Evolutionary conservation across 2,329 filamentous ascomycete genomes (phyloP), one percentile per base, ranked within the genome.

Genomic region (Alternaria infectoria): DNA sequence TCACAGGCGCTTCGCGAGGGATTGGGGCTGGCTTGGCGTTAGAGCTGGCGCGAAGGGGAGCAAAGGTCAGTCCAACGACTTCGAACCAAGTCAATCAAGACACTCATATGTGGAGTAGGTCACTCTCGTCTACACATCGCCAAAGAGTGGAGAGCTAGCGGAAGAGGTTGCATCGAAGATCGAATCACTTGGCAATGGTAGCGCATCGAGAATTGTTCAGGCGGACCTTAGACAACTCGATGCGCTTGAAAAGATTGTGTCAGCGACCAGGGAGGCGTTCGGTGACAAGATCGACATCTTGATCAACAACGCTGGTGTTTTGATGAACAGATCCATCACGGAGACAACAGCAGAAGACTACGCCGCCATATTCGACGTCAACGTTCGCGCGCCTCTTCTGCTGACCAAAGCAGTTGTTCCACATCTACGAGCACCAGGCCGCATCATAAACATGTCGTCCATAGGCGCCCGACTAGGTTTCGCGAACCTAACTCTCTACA

Each of bases 381-480:
- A 90, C 72, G 83, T 88, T 3, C 83, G 85, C 15, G 87, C 83
- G 0, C 81, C 84, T 0, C 75, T 88, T 13, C 78, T 89, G 19
- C 80, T 90, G 60, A 83, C 83, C 2, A 83, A 87, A 67, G 83
- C 85, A 0, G 81, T 86, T 0, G 76, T 87, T 12, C 86, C 86
- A 0, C 79, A 87, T 64, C 79, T 90, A 2, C 78, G 79, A 30
- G 68, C 75, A 4, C 79, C 81, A 4, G 82, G 80, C 5, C 82
- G 87, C 8, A 86, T 90, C 63, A 84, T 90, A 78, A 89, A 89
- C 76, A 84, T 90, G 63, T 83, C 83, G 13, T 88, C 85, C 3
- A 82, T 90, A 2, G 86, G 82, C 10, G 83, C 82, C 1, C 79
- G 87, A 0, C 68, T 69, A 3, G 85, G 84, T 0, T 84, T 86